A percentile compares a stretch with the other conserved stretches of the same genome.
phyloP scores from a whole-genome alignment of 2,329 filamentous ascomycete species.

The Aureobasidium sp. region DNA sequence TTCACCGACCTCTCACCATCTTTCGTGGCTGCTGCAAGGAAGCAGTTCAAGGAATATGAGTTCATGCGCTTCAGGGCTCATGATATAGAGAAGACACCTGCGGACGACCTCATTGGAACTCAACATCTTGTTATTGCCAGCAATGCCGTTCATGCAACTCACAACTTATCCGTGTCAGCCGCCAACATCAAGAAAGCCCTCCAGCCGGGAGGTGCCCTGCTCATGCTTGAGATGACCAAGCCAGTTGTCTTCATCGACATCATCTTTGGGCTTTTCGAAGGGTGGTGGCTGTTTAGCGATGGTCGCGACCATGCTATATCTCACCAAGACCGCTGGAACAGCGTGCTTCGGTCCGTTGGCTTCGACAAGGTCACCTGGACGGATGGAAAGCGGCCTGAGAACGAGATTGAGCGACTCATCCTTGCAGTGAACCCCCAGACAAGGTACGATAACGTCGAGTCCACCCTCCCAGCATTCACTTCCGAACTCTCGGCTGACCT shows the following conservation, averaged over 20 bases:
- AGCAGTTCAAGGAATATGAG: background rate
- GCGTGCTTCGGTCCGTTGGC: background rate
- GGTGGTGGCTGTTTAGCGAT: background rate
- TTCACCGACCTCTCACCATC: background rate
- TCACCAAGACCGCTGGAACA: background rate
- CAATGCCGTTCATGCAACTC: background rate
- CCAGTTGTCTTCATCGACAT: background rate
- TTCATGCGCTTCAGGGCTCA: background rate
- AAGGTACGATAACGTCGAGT: too few relatives aligned
- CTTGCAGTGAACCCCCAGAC: background rate
- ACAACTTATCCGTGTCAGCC: background rate
- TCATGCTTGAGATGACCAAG: background rate
- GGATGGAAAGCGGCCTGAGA: background rate
- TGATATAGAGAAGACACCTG: background rate
- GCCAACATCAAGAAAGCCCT: background rate
- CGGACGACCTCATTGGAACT: background rate
- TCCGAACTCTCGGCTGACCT: too few relatives aligned
- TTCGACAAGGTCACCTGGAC: background rate
- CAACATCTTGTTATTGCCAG: background rate
- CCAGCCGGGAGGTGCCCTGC: background rate
- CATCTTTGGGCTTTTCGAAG: background rate
- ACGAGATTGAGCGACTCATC: background rate
- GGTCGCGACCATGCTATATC: background rate
- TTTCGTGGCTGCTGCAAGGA: background rate
- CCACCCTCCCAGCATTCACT: too few relatives aligned